Percentiles rank a stretch among this genome's conserved stretches.
phyloP scores from a whole-genome alignment of 176 grass and related monocot species.

The Pontederia crassipes region DNA sequence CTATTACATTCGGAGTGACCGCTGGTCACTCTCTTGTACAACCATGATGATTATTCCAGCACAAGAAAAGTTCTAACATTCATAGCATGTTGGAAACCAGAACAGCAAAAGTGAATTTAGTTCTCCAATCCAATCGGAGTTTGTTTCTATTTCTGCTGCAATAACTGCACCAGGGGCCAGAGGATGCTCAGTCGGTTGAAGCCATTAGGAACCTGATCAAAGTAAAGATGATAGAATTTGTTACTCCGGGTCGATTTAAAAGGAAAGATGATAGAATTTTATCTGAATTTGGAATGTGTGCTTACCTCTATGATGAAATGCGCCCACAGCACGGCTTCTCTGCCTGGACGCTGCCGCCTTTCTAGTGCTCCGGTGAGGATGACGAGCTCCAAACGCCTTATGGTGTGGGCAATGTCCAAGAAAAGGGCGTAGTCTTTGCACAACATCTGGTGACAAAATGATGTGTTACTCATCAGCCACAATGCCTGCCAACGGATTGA shows the following conservation, averaged over 20 bases:
- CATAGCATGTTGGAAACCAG: too few relatives aligned
- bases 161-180: constrained; percentile 56
- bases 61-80: too few relatives aligned
- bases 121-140: background rate
- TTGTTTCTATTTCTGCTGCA: constrained; percentile 24
- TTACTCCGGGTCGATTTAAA: background rate
- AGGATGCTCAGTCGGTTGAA: constrained; percentile 59
- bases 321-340: constrained; percentile 33
- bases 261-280: background rate
- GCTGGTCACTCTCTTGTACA: too few relatives aligned
- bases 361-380: constrained; percentile 61
- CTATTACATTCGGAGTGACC: too few relatives aligned
- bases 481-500: too few relatives aligned
- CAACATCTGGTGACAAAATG: constrained; percentile 29
- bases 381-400: constrained; percentile 35
- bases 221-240: too few relatives aligned
- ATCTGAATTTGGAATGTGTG: background rate
- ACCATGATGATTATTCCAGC: too few relatives aligned
- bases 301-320: constrained; percentile 51
- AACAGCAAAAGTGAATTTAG: too few relatives aligned
- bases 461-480: background rate
- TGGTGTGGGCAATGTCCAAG: constrained; percentile 40
- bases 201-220: constrained; percentile 27
- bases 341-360: background rate
- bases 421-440: constrained; percentile 43